Base-by-base conservation (phyloP, 1,284 basidiomycete genomes). In the Cystobasidium slooffiae region DNA sequence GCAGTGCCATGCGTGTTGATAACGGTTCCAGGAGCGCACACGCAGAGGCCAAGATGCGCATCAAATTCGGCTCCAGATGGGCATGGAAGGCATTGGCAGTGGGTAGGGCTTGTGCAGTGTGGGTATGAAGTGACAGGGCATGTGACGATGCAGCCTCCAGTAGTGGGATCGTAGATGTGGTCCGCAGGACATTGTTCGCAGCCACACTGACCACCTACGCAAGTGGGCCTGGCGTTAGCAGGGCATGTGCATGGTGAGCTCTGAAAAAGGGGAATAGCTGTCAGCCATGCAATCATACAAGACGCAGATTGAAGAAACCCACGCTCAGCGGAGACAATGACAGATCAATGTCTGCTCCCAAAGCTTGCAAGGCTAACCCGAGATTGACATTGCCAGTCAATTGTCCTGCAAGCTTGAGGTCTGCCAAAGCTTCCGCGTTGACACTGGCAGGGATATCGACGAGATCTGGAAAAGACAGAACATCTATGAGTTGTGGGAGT, bases 171-270 rank as follows among this genome's bases (percentile, higher is more conserved):
- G 56, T 51, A 70, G 68, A 70, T 22, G n/a, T 70, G 68, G 22
- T 59, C 68, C 37, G 56, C 3, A 14, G 68, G 68, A 56, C 68
- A 70, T 46, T 37, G 59, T 12, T 47, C 43, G 68, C 68, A 69
- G 22, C 68, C 58, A 49, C 68, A 70, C 39, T 63, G 56, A 31
- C 68, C 68, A 39, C 41, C 41, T 6, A 43, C 44, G 47, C 68
- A 63, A 20, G 58, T 63, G 9, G 58, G 58, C 18, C 24, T 18
- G 20, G 43, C 44, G 31, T 63, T 63, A 2, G 47, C 59, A 16
- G 56, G 58, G 24, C 68, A 70, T 9, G n/a, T 37, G 68, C 68
- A 70, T 7, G 49, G 56, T 7, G 58, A 39, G 22, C 46, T 63
- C 68, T 70, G 47, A 12, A 10, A 24, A 56, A 24, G 22, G 5